Conservation (phyloP, 2,329 filamentous ascomycete genomes). For the Calonectria crousiana region DNA sequence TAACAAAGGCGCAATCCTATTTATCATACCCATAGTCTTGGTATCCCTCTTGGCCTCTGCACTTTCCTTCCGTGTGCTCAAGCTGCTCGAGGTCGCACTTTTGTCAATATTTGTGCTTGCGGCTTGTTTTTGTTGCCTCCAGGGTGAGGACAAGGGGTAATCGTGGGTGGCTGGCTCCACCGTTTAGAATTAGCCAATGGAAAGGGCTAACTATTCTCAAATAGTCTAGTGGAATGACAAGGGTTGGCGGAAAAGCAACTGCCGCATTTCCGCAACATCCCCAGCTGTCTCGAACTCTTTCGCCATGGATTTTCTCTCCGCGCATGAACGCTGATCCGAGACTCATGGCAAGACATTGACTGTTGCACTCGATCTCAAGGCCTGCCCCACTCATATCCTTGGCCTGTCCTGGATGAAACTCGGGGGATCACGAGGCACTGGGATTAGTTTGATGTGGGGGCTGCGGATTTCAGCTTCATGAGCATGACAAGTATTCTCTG, state of each 20-base stretch:
- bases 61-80: neutral
- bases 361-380: neutral
- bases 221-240: neutral
- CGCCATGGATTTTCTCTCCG: neutral
- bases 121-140: neutral
- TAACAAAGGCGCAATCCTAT: too few species aligned
- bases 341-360: neutral
- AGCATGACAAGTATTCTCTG: too few species aligned
- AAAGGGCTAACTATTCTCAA: neutral
- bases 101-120: neutral
- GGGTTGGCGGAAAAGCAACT: neutral
- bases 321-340: neutral
- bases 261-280: neutral
- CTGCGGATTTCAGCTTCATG: too few species aligned
- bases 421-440: neutral
- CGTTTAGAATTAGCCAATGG: too few species aligned
- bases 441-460: neutral
- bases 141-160: neutral
- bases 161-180: too few species aligned
- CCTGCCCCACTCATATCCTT: neutral
- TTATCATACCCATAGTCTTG: too few species aligned
- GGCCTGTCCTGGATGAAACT: neutral
- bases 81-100: neutral
- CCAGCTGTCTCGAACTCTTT: neutral
- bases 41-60: neutral